Evolutionary conservation across 495 filamentous ascomycete species (phyloP), one percentile per base, ranked within the genome.

Genomic region (Aspergillus biplanus): DNA sequence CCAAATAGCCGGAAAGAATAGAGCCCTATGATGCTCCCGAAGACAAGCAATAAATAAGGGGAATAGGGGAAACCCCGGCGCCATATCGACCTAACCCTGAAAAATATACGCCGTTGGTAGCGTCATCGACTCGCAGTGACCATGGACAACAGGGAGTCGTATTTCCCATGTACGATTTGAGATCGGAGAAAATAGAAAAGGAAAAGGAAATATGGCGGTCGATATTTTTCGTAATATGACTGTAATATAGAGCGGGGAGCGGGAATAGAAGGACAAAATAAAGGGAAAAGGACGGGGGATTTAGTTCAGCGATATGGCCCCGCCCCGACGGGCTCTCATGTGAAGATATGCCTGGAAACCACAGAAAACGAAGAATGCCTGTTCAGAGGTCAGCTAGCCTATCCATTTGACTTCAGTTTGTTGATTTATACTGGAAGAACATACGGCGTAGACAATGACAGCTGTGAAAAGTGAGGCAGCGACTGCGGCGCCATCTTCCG

Each of bases 351-450:
- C 93, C 72, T 97, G 93, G 69, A 90, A 85, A 33, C 87, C 89
- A 79, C 93, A 97, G 80, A 96, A 96, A 53, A 95, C 85, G 60
- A 97, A 85, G 80, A 97, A 97, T 0, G 83, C 86, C 92, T 97
- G 56, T 12, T 42, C 18, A 9, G 37, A 33, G 5, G 58, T 67
- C 48, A 72, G 64, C 48, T 31, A 52, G 42, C 46, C 6, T 15
- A 12, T 39, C 27, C 11, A 57, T 58, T 27, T 27, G 21, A 27
- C 21, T 27, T 27, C 21, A 27, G 21, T 27, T 27, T 27, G 21
- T 27, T 27, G 21, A 27, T 27, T 27, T 27, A 27, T 27, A 27
- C 21, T 27, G 21, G 21, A 27, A 27, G 21, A 27, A 82, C 91
- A 62, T 88, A 96, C 92, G 68, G 78, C 84, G 70, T 97, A 97